Percentiles rank a stretch among this genome's conserved stretches.
Evolutionary conservation across 257 asterid species (phyloP).

Genomic region (Nicotiana obtusifolia): DNA sequence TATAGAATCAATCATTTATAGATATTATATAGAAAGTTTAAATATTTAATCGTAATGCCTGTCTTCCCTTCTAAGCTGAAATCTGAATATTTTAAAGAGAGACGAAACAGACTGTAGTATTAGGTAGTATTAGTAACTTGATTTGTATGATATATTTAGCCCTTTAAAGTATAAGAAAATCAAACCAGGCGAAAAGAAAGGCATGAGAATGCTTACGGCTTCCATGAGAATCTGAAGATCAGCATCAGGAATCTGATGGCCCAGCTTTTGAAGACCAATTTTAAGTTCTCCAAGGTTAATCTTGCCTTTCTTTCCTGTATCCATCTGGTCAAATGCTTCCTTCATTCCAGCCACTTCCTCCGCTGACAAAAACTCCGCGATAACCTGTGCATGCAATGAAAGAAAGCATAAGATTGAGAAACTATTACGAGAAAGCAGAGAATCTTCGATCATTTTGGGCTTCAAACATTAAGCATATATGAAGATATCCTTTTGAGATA

Average conservation of each 20-base stretch:
- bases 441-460: background rate
- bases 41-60: background rate
- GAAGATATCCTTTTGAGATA: background rate
- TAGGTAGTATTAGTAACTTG: background rate
- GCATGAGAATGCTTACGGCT: slow-evolving; percentile 42
- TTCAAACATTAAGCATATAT: background rate
- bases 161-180: background rate
- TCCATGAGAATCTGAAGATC: slow-evolving; percentile 70
- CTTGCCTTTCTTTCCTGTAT: slow-evolving; percentile 47
- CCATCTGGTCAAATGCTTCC: slow-evolving; percentile 63
- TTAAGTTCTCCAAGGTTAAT: slow-evolving; percentile 47
- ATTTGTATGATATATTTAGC: background rate
- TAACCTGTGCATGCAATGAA: slow-evolving; percentile 35
- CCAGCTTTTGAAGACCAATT: slow-evolving; percentile 50
- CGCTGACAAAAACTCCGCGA: slow-evolving; percentile 65
- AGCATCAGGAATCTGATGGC: slow-evolving; percentile 59
- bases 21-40: background rate
- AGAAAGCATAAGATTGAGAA: background rate
- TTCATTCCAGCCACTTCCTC: slow-evolving; percentile 73
- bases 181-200: background rate
- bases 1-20: background rate
- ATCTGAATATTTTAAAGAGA: background rate
- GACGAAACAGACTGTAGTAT: background rate
- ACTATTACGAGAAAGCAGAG: background rate
- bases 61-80: background rate